phyloP scores from a whole-genome alignment of 768 basidiomycete species.

The Fomitopsis serialis region DNA sequence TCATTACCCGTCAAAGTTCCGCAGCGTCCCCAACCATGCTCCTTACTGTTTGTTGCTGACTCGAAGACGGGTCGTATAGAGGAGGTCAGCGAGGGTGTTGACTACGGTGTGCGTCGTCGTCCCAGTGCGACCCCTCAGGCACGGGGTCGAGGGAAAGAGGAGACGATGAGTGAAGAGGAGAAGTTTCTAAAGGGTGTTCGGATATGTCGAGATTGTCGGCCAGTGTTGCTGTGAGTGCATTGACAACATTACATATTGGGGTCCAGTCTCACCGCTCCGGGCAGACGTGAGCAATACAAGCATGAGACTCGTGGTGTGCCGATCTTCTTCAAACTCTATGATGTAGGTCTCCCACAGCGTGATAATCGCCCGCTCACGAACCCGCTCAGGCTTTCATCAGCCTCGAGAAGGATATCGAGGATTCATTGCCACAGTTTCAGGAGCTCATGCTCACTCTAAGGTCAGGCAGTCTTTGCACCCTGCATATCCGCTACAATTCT shows the following conservation, averaged over 20 bases:
- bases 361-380: background rate
- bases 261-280: background rate
- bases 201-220: conserved; percentile 80
- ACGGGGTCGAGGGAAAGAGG: conserved; percentile 29
- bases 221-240: conserved; percentile 66
- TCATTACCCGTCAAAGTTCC: conserved; percentile 76
- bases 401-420: conserved; percentile 89
- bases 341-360: conserved; percentile 34
- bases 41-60: conserved; percentile 83
- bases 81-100: conserved; percentile 78
- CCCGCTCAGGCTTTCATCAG: conserved; percentile 52
- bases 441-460: conserved; percentile 71
- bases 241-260: background rate
- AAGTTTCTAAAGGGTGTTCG: conserved; percentile 87
- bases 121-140: conserved; percentile 26
- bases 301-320: conserved; percentile 58
- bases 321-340: conserved; percentile 64
- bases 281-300: conserved; percentile 75
- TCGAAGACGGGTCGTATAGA: conserved; percentile 71
- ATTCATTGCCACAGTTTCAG: conserved; percentile 81
- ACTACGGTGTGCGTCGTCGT: conserved; percentile 70
- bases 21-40: conserved; percentile 64
- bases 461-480: conserved; percentile 32
- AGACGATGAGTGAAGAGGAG: conserved; percentile 53
- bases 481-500: background rate